A percentile compares a stretch with the other conserved stretches of the same genome.
Conservation (phyloP, 164 flowering plant species). For the Sextonia rubra region DNA sequence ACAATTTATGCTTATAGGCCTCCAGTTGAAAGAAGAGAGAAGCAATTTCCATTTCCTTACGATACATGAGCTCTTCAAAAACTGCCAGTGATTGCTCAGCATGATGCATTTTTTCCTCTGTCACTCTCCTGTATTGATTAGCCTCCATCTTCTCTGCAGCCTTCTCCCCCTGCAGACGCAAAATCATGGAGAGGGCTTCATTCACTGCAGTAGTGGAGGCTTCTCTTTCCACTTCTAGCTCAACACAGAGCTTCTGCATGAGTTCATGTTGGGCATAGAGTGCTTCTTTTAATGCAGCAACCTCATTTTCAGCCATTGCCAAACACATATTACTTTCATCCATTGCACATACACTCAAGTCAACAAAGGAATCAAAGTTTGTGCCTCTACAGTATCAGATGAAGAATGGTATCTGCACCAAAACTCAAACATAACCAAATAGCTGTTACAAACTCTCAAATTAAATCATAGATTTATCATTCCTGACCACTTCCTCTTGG, state of each 20-base stretch:
- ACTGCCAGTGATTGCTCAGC: slow-evolving; percentile 52
- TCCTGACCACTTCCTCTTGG: neutral
- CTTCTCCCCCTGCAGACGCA: slow-evolving; percentile 81
- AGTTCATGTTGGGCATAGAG: slow-evolving; percentile 62
- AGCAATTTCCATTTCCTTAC: slow-evolving; percentile 80
- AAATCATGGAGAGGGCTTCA: slow-evolving; percentile 80
- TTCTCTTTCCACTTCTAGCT: slow-evolving; percentile 84
- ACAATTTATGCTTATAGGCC: slow-evolving; percentile 55
- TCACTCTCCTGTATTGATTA: slow-evolving; percentile 74
- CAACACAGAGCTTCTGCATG: slow-evolving; percentile 59
- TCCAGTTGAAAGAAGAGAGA: slow-evolving; percentile 71
- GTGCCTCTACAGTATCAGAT: neutral
- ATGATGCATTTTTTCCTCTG: slow-evolving; percentile 73
- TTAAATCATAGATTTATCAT: neutral
- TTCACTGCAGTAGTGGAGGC: slow-evolving; percentile 71
- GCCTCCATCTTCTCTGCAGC: slow-evolving; percentile 83
- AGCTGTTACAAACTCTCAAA: neutral
- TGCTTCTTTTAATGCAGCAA: slow-evolving; percentile 49
- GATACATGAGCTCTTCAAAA: slow-evolving; percentile 57
- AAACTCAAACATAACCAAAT: too few relatives aligned
- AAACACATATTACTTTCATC: slow-evolving; percentile 17
- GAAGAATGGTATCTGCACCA: neutral
- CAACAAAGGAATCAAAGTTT: neutral
- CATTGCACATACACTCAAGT: slow-evolving; percentile 17
- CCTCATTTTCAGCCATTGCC: slow-evolving; percentile 28